phyloP scores from a whole-genome alignment of 306 rosid genomes.

The Luffa acutangula region DNA sequence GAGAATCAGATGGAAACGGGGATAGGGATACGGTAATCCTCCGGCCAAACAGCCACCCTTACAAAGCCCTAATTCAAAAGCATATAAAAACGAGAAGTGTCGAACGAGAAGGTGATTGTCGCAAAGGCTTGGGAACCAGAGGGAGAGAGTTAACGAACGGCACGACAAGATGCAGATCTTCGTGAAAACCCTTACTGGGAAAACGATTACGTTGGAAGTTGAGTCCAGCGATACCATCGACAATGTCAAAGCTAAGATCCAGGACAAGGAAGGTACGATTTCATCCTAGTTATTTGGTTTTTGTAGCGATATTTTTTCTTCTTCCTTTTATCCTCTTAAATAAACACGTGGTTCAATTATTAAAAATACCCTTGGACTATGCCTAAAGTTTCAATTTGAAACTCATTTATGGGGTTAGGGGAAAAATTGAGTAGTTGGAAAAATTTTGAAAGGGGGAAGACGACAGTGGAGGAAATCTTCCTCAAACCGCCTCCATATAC shows the following conservation, averaged over 20 bases:
- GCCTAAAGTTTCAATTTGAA: no score
- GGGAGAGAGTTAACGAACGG: background rate
- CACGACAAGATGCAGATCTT: slow-evolving; percentile 71
- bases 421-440: no score
- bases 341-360: no score
- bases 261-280: slow-evolving; percentile 77
- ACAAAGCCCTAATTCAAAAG: background rate
- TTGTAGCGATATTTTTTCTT: background rate
- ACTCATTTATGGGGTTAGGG: no score
- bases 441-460: no score
- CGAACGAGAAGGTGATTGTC: background rate
- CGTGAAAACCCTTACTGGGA: slow-evolving; percentile 96
- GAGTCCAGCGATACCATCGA: slow-evolving; percentile 94
- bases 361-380: no score
- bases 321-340: background rate
- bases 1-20: background rate
- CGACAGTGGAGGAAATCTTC: no score
- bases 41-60: background rate
- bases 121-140: background rate
- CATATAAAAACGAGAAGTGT: background rate
- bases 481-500: background rate
- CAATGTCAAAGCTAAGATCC: slow-evolving; percentile 86
- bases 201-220: slow-evolving; percentile 98
- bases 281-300: background rate
- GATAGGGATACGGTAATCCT: background rate